These are phyloP conservation scores for Pulveroboletus sp. DNA, from an alignment of 768 basidiomycete species.

Conservation along the genomic window DNA sequence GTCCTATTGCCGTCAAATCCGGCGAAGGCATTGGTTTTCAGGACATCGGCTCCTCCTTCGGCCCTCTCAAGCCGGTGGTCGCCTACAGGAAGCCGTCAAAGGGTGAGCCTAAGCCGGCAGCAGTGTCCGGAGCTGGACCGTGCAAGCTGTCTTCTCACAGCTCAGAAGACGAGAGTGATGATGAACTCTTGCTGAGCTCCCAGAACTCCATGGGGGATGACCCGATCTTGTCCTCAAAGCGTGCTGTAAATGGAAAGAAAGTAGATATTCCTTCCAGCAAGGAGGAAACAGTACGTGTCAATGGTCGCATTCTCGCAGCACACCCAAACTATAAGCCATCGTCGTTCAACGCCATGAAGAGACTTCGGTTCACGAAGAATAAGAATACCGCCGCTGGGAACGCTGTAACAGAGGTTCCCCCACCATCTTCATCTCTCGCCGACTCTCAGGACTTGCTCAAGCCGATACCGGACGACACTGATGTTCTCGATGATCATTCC, in stretches of 20 bases:
- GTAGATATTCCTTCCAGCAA: not conserved
- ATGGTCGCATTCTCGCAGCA: conserved; percentile 12
- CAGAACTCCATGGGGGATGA: conserved; percentile 14
- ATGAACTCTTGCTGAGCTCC: conserved; percentile 27
- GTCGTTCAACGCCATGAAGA: not conserved
- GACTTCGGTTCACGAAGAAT: conserved; percentile 35
- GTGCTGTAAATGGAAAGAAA: conserved; percentile 10
- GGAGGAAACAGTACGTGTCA: conserved; percentile 12
- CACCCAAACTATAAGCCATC: conserved; percentile 26
- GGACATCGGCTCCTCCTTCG: conserved; percentile 21
- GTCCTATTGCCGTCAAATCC: conserved; percentile 20
- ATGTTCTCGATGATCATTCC: not conserved
- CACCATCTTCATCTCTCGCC: conserved; percentile 19
- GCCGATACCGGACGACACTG: conserved; percentile 18
- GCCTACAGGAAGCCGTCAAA: conserved; percentile 2
- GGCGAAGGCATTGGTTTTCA: conserved; percentile 27
- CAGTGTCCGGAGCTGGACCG: not conserved
- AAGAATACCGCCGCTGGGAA: conserved; percentile 7
- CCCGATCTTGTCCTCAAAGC: conserved; percentile 12
- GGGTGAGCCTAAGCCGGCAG: conserved; percentile 8
- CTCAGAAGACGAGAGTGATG: conserved; percentile 22
- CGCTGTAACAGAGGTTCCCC: conserved; percentile 1
- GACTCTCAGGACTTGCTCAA: conserved; percentile 23
- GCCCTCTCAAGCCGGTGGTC: conserved; percentile 1
- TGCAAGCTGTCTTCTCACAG: not conserved